Percentiles rank a stretch among this genome's conserved stretches.
phyloP scores from a whole-genome alignment of 495 filamentous ascomycete species.

The Daldinia loculata region DNA sequence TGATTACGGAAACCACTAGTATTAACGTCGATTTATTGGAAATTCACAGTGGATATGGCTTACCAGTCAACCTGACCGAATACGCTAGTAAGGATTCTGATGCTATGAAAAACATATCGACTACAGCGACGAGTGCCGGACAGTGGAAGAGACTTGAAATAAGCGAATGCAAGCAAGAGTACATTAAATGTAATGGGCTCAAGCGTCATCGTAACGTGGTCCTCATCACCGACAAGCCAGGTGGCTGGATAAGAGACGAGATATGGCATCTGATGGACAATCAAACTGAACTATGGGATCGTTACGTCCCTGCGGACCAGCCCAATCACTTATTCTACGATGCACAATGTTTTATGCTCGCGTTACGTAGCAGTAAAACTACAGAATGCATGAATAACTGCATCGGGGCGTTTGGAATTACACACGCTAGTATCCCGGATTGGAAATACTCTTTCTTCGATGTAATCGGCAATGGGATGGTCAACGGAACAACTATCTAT shows the following conservation, averaged over 20 bases:
- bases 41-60: not conserved
- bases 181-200: slow-evolving; percentile 24
- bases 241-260: slow-evolving; percentile 39
- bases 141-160: slow-evolving; percentile 23
- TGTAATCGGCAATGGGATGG: no score
- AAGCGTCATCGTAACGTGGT: slow-evolving; percentile 25
- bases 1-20: no score
- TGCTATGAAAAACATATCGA: slow-evolving; percentile 30
- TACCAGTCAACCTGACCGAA: slow-evolving; percentile 11
- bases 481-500: not conserved
- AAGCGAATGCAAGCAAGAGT: slow-evolving; percentile 23
- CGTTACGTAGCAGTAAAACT: not conserved
- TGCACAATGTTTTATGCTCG: slow-evolving; percentile 29
- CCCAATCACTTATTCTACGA: slow-evolving; percentile 37
- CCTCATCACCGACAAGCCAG: slow-evolving; percentile 25
- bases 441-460: slow-evolving; percentile 33
- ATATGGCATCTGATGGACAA: slow-evolving; percentile 39
- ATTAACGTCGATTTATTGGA: no score
- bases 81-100: slow-evolving; percentile 36
- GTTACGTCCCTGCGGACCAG: slow-evolving; percentile 30
- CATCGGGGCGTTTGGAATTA: slow-evolving; percentile 1
- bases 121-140: not conserved
- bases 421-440: not conserved
- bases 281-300: slow-evolving; percentile 28
- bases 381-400: slow-evolving; percentile 16